Percentiles rank a stretch among this genome's conserved stretches.
phyloP scores from a whole-genome alignment of 805 yeast species.

The Yarrowia porcina region DNA sequence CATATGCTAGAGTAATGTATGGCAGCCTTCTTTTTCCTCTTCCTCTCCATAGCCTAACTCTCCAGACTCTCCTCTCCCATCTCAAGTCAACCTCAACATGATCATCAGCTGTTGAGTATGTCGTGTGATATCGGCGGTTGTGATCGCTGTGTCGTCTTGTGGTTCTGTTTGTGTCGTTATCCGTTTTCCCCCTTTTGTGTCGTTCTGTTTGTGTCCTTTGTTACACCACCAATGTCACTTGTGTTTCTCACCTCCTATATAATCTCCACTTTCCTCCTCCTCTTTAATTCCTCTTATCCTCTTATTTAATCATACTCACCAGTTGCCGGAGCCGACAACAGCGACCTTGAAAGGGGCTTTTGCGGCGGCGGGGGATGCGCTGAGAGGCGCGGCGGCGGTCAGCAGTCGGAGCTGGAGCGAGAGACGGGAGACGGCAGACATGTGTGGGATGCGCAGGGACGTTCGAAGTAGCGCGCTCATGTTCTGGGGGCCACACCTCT shows the following conservation, averaged over 20 bases:
- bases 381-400: slow-evolving; percentile 15
- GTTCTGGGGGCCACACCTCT: slow-evolving; percentile 15
- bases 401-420: slow-evolving; percentile 18
- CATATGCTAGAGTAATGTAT: too few relatives aligned
- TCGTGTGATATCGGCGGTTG: too few relatives aligned
- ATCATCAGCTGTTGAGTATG: too few relatives aligned
- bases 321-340: slow-evolving; percentile 94
- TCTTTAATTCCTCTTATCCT: background rate
- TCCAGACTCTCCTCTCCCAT: too few relatives aligned
- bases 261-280: background rate
- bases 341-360: slow-evolving; percentile 52
- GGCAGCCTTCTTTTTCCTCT: too few relatives aligned
- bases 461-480: slow-evolving; percentile 22
- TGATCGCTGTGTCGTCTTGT: too few relatives aligned
- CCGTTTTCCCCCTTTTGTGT: too few relatives aligned
- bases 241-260: background rate
- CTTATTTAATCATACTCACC: slow-evolving; percentile 43
- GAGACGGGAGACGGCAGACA: slow-evolving; percentile 24
- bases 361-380: slow-evolving; percentile 4
- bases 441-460: slow-evolving; percentile 9
- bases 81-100: too few relatives aligned
- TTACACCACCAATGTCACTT: too few relatives aligned
- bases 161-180: too few relatives aligned
- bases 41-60: too few relatives aligned
- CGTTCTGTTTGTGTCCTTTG: too few relatives aligned